phyloP scores from a whole-genome alignment of 2,329 filamentous ascomycete species.

The Arthrobotrys megalospora region DNA sequence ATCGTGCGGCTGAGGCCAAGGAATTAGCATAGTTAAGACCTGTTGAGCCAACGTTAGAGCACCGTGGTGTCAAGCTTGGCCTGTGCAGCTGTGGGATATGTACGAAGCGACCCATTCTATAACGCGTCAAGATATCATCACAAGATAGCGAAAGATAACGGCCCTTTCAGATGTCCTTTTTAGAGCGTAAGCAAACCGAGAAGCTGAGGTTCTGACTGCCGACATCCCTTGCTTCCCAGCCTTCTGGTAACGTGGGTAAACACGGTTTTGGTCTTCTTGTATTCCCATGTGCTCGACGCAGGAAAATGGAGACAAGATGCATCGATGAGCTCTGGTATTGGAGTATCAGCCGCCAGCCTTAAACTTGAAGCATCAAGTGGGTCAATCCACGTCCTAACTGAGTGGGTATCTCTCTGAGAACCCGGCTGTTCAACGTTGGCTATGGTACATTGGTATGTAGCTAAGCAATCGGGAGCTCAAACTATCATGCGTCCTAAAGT shows the following conservation, averaged over 20 bases:
- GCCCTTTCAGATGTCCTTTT: background rate
- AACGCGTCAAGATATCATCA: background rate
- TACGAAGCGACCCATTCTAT: background rate
- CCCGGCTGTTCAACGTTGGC: background rate
- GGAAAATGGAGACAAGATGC: background rate
- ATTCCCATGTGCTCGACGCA: constrained; percentile 13
- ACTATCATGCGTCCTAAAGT: background rate
- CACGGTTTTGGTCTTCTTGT: background rate
- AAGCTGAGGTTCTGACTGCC: constrained; percentile 17
- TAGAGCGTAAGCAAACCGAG: constrained; percentile 13
- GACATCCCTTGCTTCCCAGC: constrained; percentile 6
- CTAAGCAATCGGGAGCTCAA: background rate
- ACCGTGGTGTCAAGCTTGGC: background rate
- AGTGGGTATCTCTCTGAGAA: background rate
- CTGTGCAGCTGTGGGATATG: background rate
- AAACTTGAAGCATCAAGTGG: background rate
- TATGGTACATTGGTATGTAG: background rate
- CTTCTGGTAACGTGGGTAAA: constrained; percentile 21
- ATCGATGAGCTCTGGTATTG: background rate
- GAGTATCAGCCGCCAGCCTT: constrained; percentile 7
- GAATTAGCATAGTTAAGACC: background rate
- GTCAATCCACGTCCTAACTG: background rate
- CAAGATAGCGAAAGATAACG: constrained; percentile 11
- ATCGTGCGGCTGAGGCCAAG: background rate
- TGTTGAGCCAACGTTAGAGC: background rate